Percentiles rank a stretch among this genome's conserved stretches.
These are phyloP conservation scores for Leishmania turanica DNA, from an alignment of 208 protist genomes.

Conservation along the genomic window DNA sequence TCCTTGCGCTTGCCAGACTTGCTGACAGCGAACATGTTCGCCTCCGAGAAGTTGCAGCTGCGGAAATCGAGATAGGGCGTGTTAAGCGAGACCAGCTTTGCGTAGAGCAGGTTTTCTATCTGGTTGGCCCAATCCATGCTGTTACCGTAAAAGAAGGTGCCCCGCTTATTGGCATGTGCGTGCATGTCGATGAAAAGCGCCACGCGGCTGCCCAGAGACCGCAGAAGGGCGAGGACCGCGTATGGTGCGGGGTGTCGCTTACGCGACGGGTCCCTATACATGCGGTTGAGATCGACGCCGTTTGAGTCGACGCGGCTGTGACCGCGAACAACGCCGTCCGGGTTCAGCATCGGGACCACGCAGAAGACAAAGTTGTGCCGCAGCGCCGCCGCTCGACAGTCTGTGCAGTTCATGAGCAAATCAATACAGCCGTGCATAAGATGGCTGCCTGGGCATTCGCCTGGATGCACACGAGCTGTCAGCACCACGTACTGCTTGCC, in stretches of 20 bases:
- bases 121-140: constrained; percentile 62
- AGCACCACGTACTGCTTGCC: constrained; percentile 83
- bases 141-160: constrained; percentile 96
- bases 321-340: constrained; percentile 92
- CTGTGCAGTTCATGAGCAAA: constrained; percentile 70
- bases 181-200: constrained; percentile 94
- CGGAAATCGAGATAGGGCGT: constrained; percentile 92
- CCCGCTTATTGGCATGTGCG: constrained; percentile 93
- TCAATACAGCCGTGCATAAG: constrained; percentile 95
- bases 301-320: constrained; percentile 93
- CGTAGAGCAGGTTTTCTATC: constrained; percentile 86
- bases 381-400: constrained; percentile 74
- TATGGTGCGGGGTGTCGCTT: constrained; percentile 84
- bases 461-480: constrained; percentile 93
- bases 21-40: constrained; percentile 90
- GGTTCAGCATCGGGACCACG: constrained; percentile 94
- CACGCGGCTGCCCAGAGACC: constrained; percentile 51
- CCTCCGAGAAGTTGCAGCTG: constrained; percentile 91
- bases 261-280: constrained; percentile 81
- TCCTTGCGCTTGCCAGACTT: constrained; percentile 92
- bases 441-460: constrained; percentile 91
- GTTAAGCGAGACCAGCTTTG: constrained; percentile 91
- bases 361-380: constrained; percentile 92
- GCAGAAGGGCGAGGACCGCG: constrained; percentile 57
- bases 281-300: constrained; percentile 94